Percentiles rank a stretch among this genome's conserved stretches.
phyloP scores from a whole-genome alignment of 805 yeast species.

The Candida broadrunensis region DNA sequence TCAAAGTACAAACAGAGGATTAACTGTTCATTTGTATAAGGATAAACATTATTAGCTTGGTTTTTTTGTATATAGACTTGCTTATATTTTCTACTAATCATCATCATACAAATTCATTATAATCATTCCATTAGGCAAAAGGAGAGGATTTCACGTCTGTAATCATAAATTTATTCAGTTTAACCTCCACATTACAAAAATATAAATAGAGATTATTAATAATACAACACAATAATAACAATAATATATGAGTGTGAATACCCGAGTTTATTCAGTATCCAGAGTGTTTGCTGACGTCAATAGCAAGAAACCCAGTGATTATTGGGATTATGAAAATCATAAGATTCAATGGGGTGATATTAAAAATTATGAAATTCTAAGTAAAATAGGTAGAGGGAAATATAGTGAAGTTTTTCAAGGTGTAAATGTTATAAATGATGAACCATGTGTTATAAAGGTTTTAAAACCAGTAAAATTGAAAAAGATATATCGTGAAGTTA shows the following conservation, averaged over 20 bases:
- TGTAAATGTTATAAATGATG: slow-evolving; percentile 59
- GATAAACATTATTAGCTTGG: too few species aligned
- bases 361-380: slow-evolving; percentile 67
- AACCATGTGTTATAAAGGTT: slow-evolving; percentile 77
- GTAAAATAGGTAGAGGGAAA: slow-evolving; percentile 88
- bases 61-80: too few species aligned
- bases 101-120: too few species aligned
- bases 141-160: too few species aligned
- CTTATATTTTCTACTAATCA: too few species aligned
- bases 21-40: too few species aligned
- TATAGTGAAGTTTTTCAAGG: slow-evolving; percentile 95
- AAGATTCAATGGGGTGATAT: slow-evolving; percentile 41
- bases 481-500: slow-evolving; percentile 86
- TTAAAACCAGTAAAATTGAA: slow-evolving; percentile 90
- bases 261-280: slow-evolving; percentile 27
- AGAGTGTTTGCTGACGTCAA: slow-evolving; percentile 77
- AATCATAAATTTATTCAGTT: too few species aligned
- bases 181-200: too few species aligned
- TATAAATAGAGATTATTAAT: too few species aligned
- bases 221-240: too few species aligned
- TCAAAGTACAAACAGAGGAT: too few species aligned
- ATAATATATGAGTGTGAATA: slow-evolving; percentile 27
- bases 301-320: slow-evolving; percentile 60
- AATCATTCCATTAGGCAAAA: too few species aligned
- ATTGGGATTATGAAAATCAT: slow-evolving; percentile 82